Evolutionary conservation across 345 rosid species (phyloP).

Genomic region (Camelina neglecta): DNA sequence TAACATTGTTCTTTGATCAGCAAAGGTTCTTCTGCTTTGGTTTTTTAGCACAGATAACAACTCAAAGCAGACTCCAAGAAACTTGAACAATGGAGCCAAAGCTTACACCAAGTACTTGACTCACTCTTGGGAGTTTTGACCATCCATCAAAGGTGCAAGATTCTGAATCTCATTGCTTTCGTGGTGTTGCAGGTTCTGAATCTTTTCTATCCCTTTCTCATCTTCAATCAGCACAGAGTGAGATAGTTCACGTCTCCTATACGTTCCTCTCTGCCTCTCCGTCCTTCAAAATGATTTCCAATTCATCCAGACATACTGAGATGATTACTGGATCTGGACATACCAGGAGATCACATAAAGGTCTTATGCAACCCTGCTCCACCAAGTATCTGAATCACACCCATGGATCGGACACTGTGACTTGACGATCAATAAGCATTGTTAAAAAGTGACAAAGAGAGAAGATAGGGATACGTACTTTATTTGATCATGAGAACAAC

Average conservation of each 20-base stretch:
- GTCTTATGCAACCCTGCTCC: constrained; percentile 66
- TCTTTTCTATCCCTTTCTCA: constrained; percentile 63
- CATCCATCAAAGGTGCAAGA: too few relatives aligned
- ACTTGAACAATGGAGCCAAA: too few relatives aligned
- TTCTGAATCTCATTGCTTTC: constrained; percentile 51
- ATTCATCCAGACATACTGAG: constrained; percentile 59
- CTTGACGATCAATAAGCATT: neutral
- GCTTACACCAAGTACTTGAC: neutral
- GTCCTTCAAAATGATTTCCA: constrained; percentile 65
- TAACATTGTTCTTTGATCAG: too few relatives aligned
- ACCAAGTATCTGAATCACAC: constrained; percentile 52
- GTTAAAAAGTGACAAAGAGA: too few relatives aligned
- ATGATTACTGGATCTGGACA: constrained; percentile 64
- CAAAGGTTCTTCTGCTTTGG: too few relatives aligned
- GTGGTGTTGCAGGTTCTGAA: constrained; percentile 68
- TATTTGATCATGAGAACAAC: too few relatives aligned
- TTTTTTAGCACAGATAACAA: too few relatives aligned
- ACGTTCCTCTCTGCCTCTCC: constrained; percentile 62
- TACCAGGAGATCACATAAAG: constrained; percentile 64
- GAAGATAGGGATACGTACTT: too few relatives aligned
- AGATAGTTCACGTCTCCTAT: constrained; percentile 49
- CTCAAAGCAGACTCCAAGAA: too few relatives aligned
- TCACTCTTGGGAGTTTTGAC: neutral
- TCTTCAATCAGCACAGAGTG: constrained; percentile 61
- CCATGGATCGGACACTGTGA: neutral